Evolutionary conservation across 306 rosid genomes (phyloP).

Genomic region (Arachis stenosperma): DNA sequence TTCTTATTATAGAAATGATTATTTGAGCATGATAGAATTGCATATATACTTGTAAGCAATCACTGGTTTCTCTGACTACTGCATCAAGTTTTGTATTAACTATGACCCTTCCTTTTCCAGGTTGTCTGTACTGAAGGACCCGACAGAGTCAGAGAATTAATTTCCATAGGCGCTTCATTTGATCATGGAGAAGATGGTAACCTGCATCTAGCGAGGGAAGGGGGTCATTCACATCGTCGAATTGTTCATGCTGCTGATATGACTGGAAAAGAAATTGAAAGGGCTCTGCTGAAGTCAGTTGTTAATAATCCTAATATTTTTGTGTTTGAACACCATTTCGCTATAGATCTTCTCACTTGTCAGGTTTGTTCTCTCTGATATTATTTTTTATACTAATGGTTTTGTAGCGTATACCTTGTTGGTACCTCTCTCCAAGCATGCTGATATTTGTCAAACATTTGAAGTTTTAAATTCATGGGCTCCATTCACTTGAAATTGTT

Average conservation of each 20-base stretch:
- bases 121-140: constrained; percentile 99
- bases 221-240: constrained; percentile 92
- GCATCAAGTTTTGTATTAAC: constrained; percentile 8
- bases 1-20: constrained; percentile 16
- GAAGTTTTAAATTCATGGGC: not conserved
- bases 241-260: constrained; percentile 95
- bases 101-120: constrained; percentile 52
- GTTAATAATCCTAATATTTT: constrained; percentile 72
- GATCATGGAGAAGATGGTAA: constrained; percentile 95
- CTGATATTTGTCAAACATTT: constrained; percentile 26
- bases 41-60: not conserved
- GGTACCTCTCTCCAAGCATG: not conserved
- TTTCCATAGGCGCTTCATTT: constrained; percentile 92
- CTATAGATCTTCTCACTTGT: constrained; percentile 85
- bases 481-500: constrained; percentile 19
- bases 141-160: constrained; percentile 85
- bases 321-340: constrained; percentile 90
- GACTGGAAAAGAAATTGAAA: constrained; percentile 95
- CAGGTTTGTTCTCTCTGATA: constrained; percentile 59
- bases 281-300: constrained; percentile 73
- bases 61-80: constrained; percentile 18
- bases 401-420: not conserved
- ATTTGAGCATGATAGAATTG: constrained; percentile 16
- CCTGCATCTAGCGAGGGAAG: constrained; percentile 88
- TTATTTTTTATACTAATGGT: constrained; percentile 10